phyloP scores from a whole-genome alignment of 2,329 filamentous ascomycete genomes.

The Hypomyces rosellus region DNA sequence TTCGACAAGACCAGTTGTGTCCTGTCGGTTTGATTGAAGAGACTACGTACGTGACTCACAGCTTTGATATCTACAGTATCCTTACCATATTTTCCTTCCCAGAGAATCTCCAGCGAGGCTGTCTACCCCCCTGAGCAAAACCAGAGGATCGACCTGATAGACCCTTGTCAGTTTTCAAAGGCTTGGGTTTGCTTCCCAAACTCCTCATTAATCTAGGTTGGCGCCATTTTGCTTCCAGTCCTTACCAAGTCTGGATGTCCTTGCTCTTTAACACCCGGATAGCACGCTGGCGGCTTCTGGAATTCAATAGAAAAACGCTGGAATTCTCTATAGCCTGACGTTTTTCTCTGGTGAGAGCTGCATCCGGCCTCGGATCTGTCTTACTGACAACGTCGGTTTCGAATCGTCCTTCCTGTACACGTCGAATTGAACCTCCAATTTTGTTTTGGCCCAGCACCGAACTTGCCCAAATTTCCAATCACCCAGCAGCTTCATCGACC shows the following conservation, averaged over 20 bases:
- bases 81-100: neutral
- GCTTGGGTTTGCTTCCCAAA: neutral
- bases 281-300: too few species aligned
- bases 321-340: too few species aligned
- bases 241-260: too few species aligned
- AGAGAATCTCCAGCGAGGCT: neutral
- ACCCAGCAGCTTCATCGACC: neutral
- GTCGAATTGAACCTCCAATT: too few species aligned
- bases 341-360: too few species aligned
- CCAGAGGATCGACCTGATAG: neutral
- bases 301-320: too few species aligned
- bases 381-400: too few species aligned
- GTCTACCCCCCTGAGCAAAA: neutral
- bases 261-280: too few species aligned
- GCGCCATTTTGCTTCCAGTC: neutral
- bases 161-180: neutral
- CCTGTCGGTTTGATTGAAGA: neutral
- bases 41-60: neutral
- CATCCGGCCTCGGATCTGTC: too few species aligned
- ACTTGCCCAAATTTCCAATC: too few species aligned
- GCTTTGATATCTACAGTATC: conserved; percentile 2
- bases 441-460: too few species aligned
- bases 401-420: too few species aligned
- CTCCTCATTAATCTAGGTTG: neutral
- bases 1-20: conserved; percentile 5